phyloP scores from a whole-genome alignment of 1,284 basidiomycete genomes.

The Heliocybe sulcata region DNA sequence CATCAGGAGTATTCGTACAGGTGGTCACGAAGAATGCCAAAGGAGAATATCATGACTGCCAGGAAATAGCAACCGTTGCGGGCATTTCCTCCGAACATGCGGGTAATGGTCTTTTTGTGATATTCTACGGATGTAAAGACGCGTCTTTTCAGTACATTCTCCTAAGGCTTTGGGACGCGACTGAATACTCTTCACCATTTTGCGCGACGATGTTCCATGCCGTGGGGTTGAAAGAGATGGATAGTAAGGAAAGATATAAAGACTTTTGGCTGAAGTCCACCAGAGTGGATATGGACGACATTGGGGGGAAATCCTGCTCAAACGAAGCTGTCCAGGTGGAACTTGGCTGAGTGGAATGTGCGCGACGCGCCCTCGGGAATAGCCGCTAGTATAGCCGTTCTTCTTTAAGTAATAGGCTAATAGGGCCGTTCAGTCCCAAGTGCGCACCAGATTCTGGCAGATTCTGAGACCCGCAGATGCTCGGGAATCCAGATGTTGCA shows the following conservation, averaged over 20 bases:
- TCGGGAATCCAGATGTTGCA: too few relatives aligned
- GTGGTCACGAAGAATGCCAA: conserved; percentile 81
- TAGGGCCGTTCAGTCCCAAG: too few relatives aligned
- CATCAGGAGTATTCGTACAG: conserved; percentile 48
- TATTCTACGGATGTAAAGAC: conserved; percentile 53
- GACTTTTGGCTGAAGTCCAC: conserved; percentile 35
- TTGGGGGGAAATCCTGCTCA: background rate
- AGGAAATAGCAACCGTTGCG: conserved; percentile 85
- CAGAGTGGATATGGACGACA: background rate
- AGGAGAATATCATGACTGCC: conserved; percentile 83
- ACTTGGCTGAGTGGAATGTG: too few relatives aligned
- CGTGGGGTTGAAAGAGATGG: conserved; percentile 84
- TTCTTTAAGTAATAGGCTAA: too few relatives aligned
- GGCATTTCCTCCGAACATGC: conserved; percentile 68
- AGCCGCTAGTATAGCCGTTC: too few relatives aligned
- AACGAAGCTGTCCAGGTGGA: background rate
- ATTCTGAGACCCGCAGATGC: too few relatives aligned
- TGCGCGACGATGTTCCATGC: conserved; percentile 96
- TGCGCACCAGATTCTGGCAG: too few relatives aligned
- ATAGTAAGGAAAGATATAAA: conserved; percentile 53
- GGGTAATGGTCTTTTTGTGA: conserved; percentile 81
- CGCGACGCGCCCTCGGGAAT: too few relatives aligned
- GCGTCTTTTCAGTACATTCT: background rate
- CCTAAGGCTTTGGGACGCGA: background rate
- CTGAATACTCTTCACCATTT: conserved; percentile 65